Base-by-base conservation (phyloP, 148 eudicot genomes). In the Heliosperma pusillum region DNA sequence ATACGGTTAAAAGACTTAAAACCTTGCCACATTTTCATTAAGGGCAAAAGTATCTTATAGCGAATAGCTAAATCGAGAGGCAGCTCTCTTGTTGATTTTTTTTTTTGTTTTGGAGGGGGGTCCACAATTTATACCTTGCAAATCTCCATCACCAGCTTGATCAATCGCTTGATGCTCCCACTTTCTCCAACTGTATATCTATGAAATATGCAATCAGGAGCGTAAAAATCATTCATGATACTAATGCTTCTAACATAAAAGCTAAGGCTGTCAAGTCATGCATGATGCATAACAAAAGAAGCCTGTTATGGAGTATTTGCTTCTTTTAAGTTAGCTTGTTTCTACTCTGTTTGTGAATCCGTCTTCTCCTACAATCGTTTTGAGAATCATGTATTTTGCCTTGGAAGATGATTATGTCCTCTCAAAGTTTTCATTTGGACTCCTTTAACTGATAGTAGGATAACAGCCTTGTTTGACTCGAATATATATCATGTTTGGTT, bases 141-240 rank as follows among this genome's bases (percentile, higher is more conserved):
- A 63, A 76, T 79, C 81, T 53, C 80, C 89, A 6, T 87, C 98
- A 40, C 82, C 86, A 10, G 87, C 83, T 30, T 86, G 82, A 66
- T 71, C 73, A 50, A 78, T 80, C 60, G 88, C 93, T 82, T 90
- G 94, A 76, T 79, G 72, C 79, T 96, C 99, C 97, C 97, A 96
- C 82, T 92, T 90, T 85, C 93, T 92, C 99, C 99, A 96, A 85
- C 99, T 96, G 81, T 96, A 96, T 72, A 96, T 96, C 99, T 95
- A 74, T 74, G 67, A 25, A 52, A 69, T 69, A 64, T 61, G 50
- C 71, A 74, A 62, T 77, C 66, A 63, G 36, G 71, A 68, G 53
- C 61, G 70, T 12, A 63, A 45, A 53, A 70, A 53, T 45, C 44
- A 66, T 65, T 47, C 24, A 21, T 29, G 15, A 66, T 57, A 24